Conservation (phyloP, 2,329 filamentous ascomycete species). For the Magnaporthiopsis poae region DNA sequence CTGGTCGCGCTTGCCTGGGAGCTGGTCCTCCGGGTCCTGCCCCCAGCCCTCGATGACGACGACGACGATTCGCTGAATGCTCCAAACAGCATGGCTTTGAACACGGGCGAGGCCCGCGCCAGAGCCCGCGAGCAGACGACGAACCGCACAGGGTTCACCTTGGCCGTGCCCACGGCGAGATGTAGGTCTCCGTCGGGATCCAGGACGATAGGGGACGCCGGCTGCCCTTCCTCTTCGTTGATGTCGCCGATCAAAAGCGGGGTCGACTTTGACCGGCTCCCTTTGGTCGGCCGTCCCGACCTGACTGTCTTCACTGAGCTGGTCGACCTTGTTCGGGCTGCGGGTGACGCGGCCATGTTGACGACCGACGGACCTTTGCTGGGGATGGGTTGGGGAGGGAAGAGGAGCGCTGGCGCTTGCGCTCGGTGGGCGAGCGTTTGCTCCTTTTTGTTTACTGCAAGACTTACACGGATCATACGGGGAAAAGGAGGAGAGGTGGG, state of each 20-base stretch:
- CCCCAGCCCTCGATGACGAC: not conserved
- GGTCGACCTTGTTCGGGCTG: not conserved
- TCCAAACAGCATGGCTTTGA: constrained; percentile 21
- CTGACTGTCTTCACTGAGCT: not conserved
- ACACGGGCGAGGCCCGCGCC: constrained; percentile 19
- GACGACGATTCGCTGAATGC: constrained; percentile 17
- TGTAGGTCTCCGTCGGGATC: constrained; percentile 13
- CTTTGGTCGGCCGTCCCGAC: not conserved
- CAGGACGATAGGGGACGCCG: constrained; percentile 4
- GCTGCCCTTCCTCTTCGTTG: not conserved
- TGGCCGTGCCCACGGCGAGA: constrained; percentile 8
- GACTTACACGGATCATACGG: not conserved
- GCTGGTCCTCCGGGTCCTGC: not conserved
- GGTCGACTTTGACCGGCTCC: not conserved
- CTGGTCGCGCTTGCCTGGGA: not conserved
- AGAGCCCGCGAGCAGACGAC: constrained; percentile 20
- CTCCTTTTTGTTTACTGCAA: not conserved
- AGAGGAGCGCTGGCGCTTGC: too few species aligned
- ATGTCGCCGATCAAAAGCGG: not conserved
- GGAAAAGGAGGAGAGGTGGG: not conserved
- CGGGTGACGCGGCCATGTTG: not conserved
- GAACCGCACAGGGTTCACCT: constrained; percentile 11
- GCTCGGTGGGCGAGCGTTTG: not conserved
- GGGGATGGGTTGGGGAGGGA: not conserved
- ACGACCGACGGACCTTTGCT: not conserved